Percentiles rank a stretch among this genome's conserved stretches.
Conservation (phyloP, 805 yeast genomes). For the Candida ponderosae region DNA sequence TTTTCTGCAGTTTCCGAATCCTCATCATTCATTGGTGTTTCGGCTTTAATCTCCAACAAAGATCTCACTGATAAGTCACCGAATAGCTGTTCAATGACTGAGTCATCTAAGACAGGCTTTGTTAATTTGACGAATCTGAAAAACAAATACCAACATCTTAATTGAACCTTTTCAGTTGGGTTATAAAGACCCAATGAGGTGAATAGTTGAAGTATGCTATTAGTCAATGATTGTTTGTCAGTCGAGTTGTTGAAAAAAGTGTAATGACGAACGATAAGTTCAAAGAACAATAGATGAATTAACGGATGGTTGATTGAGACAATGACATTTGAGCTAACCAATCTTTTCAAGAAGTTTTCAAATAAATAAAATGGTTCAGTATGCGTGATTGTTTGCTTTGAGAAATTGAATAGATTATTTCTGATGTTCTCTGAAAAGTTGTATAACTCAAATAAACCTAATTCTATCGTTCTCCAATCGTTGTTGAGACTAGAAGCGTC, state of each 20-base stretch:
- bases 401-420: slow-evolving; percentile 65
- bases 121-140: slow-evolving; percentile 74
- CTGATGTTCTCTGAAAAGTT: slow-evolving; percentile 74
- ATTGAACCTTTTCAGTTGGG: slow-evolving; percentile 61
- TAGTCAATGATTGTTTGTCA: slow-evolving; percentile 43
- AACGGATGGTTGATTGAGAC: slow-evolving; percentile 64
- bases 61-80: slow-evolving; percentile 45
- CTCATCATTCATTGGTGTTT: slow-evolving; percentile 39
- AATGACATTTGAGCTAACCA: slow-evolving; percentile 39
- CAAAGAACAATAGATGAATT: slow-evolving; percentile 77
- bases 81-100: slow-evolving; percentile 47
- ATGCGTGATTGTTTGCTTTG: slow-evolving; percentile 54
- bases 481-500: slow-evolving; percentile 16
- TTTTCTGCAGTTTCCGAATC: slow-evolving; percentile 44
- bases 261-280: slow-evolving; percentile 74
- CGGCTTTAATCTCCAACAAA: slow-evolving; percentile 54
- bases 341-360: slow-evolving; percentile 46
- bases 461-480: slow-evolving; percentile 79
- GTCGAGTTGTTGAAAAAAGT: slow-evolving; percentile 42
- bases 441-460: slow-evolving; percentile 77
- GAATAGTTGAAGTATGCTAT: slow-evolving; percentile 67
- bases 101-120: slow-evolving; percentile 51
- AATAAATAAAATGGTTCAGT: slow-evolving; percentile 60
- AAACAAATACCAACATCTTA: slow-evolving; percentile 86
- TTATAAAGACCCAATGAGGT: slow-evolving; percentile 81